A percentile compares a stretch with the other conserved stretches of the same genome.
phyloP scores from a whole-genome alignment of 2,329 filamentous ascomycete genomes.

The Trichocomaceae sp. region DNA sequence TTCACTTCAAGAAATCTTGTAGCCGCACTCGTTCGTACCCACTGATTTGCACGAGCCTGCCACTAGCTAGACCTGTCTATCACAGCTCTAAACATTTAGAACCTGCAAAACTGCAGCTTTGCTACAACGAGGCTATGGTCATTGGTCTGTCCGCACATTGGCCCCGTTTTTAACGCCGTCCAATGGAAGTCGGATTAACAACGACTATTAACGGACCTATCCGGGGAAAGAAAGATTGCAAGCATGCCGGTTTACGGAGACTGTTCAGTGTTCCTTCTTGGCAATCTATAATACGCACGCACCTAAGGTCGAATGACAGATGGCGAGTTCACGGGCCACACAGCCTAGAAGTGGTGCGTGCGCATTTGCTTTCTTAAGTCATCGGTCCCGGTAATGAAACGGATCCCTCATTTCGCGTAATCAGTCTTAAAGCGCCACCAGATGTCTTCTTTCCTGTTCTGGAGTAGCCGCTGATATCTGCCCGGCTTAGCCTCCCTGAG shows the following conservation, averaged over 20 bases:
- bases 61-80: neutral
- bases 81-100: neutral
- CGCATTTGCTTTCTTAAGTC: neutral
- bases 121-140: constrained; percentile 1
- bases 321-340: neutral
- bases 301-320: neutral
- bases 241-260: neutral
- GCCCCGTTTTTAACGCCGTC: neutral
- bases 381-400: constrained; percentile 2
- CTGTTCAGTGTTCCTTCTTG: neutral
- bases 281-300: constrained; percentile 1
- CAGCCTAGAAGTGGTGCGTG: neutral
- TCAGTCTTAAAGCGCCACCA: constrained; percentile 7
- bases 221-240: neutral
- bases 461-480: constrained; percentile 2
- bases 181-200: neutral
- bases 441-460: constrained; percentile 14
- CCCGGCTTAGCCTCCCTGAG: neutral
- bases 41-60: constrained; percentile 2
- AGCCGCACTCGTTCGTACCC: neutral
- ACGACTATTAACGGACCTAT: neutral
- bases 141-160: neutral
- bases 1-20: neutral
- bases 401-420: neutral
- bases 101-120: neutral